Conservation (phyloP, 345 rosid species). For the Eucalyptus guilfoylei region DNA sequence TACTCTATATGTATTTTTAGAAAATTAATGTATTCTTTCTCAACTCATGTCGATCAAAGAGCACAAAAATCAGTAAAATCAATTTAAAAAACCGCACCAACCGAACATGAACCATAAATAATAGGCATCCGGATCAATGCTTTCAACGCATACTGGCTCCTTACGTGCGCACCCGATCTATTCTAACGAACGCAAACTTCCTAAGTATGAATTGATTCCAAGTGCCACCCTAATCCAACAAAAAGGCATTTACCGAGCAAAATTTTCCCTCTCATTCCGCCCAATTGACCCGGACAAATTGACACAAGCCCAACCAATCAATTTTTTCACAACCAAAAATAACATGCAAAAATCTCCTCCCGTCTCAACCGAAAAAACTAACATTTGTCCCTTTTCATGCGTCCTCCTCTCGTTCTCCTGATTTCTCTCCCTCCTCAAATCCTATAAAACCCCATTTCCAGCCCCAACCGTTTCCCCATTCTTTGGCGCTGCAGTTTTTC, state of each 20-base stretch:
- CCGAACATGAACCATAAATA: not conserved
- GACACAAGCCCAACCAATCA: not conserved
- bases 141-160: too few species aligned
- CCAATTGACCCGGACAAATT: not conserved
- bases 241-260: not conserved
- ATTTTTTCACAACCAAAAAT: not conserved
- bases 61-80: not conserved
- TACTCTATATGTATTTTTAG: too few species aligned
- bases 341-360: not conserved
- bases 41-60: not conserved
- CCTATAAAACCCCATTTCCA: not conserved
- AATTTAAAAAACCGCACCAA: not conserved
- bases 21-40: not conserved
- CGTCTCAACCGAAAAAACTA: not conserved
- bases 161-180: fast-evolving
- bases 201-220: not conserved
- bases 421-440: not conserved
- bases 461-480: not conserved
- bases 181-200: not conserved
- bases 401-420: not conserved
- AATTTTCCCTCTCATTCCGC: not conserved
- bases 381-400: not conserved
- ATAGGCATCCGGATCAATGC: too few species aligned
- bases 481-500: not conserved
- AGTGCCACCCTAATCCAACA: not conserved